Evolutionary conservation across 805 yeast species (phyloP), one percentile per base, ranked within the genome.

Genomic region (Torulaspora indica): DNA sequence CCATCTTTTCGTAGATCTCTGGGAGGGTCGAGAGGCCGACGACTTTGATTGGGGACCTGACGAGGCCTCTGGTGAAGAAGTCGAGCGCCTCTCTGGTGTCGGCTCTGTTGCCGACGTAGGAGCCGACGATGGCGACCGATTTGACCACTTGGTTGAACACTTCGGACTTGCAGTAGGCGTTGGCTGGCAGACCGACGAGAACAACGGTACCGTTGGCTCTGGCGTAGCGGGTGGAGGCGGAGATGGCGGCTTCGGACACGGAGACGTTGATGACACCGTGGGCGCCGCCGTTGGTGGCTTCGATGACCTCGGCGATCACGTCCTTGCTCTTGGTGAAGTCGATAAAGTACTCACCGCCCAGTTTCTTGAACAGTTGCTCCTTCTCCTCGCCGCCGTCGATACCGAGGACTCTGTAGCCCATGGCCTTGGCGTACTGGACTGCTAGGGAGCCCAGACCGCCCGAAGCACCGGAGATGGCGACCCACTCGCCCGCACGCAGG

Each of bases 91-190:
- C 89, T 51, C 82, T 76, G 51, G 91, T 78, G 69, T 87, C 95
- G 52, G 84, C 83, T 70, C 95, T 81, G 78, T 85, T 85, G 57
- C 95, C 95, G 50, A 86, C 95, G 62, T 84, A 84, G 40, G 95
- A 85, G 55, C 93, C 95, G 65, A 74, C 78, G 62, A 86, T 81
- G 60, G 73, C 71, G 63, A 82, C 72, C 44, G 86, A 78, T 69
- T 77, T 82, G 55, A 83, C 81, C 48, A 86, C 95, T 39, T 83
- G 79, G 52, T 74, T 70, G 72, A 85, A 82, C 44, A 86, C 87
- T 45, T 78, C 75, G 28, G 88, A 78, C 54, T 74, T 72, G 58
- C 80, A 77, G 65, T 78, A 76, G 50, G 91, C 91, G 58, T 81
- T 82, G 20, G 88, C 85, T 56, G 95, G 95, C 59, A 87, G 71